Percentiles rank a stretch among this genome's conserved stretches.
Conservation (phyloP, 163 green algal species). For the Chloromonas sp. region DNA sequence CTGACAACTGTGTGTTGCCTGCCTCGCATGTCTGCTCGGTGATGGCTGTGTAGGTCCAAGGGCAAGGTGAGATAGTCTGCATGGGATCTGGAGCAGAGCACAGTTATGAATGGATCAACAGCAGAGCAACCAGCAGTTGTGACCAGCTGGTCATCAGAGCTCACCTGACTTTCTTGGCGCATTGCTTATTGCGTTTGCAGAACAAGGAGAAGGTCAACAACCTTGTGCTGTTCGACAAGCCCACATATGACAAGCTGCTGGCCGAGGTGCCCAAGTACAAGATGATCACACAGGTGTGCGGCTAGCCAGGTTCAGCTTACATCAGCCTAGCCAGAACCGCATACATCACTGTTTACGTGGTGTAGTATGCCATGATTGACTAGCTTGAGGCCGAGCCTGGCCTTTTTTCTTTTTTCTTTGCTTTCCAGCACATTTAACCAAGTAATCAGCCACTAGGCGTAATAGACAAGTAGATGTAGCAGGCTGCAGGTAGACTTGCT, state of each 20-base stretch:
- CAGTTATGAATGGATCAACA: background rate
- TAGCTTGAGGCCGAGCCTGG: no score
- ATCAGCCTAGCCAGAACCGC: no score
- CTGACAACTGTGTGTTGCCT: no score
- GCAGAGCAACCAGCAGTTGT: background rate
- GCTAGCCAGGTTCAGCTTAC: no score
- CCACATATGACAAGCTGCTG: slow-evolving; percentile 95
- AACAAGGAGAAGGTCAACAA: slow-evolving; percentile 99
- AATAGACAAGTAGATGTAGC: no score
- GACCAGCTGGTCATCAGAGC: background rate
- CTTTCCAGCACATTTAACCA: no score
- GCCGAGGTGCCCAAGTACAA: slow-evolving; percentile 99
- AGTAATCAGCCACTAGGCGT: no score
- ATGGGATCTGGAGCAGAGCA: background rate
- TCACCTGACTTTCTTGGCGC: background rate
- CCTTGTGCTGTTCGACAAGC: slow-evolving; percentile 93
- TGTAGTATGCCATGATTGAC: no score
- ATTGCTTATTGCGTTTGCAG: slow-evolving; percentile 18
- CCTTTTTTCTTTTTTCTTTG: no score
- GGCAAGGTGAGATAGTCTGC: slow-evolving; percentile 3
- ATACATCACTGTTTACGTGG: no score
- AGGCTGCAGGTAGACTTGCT: no score
- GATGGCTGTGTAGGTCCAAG: slow-evolving; percentile 2
- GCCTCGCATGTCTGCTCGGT: no score
- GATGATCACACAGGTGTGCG: slow-evolving; percentile 87